Evolutionary conservation across 768 basidiomycete genomes (phyloP), one percentile per base, ranked within the genome.

Genomic region (Agaricus blazei): DNA sequence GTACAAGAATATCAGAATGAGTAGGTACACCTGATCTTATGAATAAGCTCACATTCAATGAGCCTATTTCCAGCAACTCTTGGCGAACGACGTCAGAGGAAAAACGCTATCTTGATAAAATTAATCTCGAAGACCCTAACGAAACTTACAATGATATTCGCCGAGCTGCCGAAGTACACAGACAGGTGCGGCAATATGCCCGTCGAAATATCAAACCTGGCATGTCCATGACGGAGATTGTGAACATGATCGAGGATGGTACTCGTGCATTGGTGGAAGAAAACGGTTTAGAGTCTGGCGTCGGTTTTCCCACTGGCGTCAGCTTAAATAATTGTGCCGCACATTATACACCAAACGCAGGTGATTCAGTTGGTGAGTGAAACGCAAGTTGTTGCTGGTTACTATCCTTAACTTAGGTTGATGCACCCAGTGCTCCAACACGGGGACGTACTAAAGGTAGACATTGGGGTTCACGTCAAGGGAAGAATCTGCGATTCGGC

Each of bases 401-500:
- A 26, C 15, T 19, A 51, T 36, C 28, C 11, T 49, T 49, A 5
- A 49, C 41, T 19, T 26, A 2, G 9, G 28, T 9, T 29, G 19
- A 37, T 41, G 7, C 45, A 31, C 37, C 15, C 66, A 95, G 95
- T 94, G 26, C 73, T 98, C 34, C 78, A 88, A 66, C 72, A 81
- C 54, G 83, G 85, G 37, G 96, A 98, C 65, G 88, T 98, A 15
- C 76, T 99, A 59, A 98, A 99, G 73, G 93, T 99, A 47, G 97
- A 99, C 66, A 82, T 99, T 63, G 97, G 97, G 49, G 94, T 98
- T 3, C 97, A 99, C 60, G 94, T 98, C 36, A 90, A 89, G 64
- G 97, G 96, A n/a, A 79, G 92, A 50, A 99, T 98, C 57, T 67
- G 85, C 27, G 97, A 99, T 68, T 98, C 95, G 47, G 97, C 97